Percentiles rank a stretch among this genome's conserved stretches.
Conservation (phyloP, 2,329 filamentous ascomycete genomes). For the Paecilomyces sp. region DNA sequence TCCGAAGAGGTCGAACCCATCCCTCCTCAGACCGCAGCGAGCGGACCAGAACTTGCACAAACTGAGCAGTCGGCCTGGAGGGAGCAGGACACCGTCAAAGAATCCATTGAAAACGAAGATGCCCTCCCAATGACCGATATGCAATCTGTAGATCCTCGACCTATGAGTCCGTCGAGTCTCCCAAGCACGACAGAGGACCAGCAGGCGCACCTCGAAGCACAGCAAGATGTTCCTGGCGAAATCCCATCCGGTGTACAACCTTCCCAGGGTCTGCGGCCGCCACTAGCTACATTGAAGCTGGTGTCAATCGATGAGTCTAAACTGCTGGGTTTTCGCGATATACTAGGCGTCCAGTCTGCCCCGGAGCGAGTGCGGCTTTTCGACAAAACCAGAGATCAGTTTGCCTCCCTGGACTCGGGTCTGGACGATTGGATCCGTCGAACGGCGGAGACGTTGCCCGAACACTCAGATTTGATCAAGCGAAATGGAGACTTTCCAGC, state of each 20-base stretch:
- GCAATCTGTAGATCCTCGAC: background rate
- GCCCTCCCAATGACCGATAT: background rate
- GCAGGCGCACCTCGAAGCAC: background rate
- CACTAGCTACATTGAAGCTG: slow-evolving; percentile 7
- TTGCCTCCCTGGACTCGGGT: slow-evolving; percentile 67
- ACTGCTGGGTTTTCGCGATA: slow-evolving; percentile 64
- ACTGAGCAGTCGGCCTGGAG: background rate
- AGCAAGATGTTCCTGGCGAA: background rate
- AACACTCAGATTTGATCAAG: slow-evolving; percentile 42
- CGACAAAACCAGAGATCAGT: slow-evolving; percentile 63
- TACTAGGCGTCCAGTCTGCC: slow-evolving; percentile 60
- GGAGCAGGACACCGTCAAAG: background rate
- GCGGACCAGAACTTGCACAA: background rate
- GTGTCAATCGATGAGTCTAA: slow-evolving; percentile 23
- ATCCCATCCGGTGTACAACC: background rate
- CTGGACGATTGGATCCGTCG: slow-evolving; percentile 54
- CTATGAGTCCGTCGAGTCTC: background rate
- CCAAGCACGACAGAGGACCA: background rate
- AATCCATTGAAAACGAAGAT: background rate
- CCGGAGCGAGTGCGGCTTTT: slow-evolving; percentile 67
- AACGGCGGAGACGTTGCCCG: slow-evolving; percentile 44
- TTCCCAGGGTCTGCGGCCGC: slow-evolving; percentile 5
- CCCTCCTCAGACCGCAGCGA: background rate
- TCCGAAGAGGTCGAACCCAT: background rate
- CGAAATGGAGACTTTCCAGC: slow-evolving; percentile 26